Evolutionary conservation across 192 early-diverging fungal species (phyloP), one percentile per base, ranked within the genome.

Genomic region (Coemansia erecta): DNA sequence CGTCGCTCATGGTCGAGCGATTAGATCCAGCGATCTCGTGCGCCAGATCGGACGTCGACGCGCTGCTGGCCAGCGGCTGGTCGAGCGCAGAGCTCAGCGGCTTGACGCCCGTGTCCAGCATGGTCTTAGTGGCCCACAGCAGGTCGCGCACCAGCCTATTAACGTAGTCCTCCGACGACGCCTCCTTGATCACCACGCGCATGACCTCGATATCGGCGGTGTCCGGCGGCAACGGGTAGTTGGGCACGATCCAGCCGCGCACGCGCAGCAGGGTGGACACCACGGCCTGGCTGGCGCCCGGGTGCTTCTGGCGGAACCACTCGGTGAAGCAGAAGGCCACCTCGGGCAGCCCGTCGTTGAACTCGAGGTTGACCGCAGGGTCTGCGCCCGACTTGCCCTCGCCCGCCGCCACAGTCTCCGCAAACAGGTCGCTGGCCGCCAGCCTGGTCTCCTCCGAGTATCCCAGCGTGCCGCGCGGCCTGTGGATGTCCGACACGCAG

Each of bases 241-340:
- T 86, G 54, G 89, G 89, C 3, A 91, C 85, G 59, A 91, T 87
- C 89, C 89, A 91, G 10, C 87, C 86, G 44, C 82, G 82, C 43
- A 85, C 82, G 40, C 83, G 85, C 39, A 89, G 66, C 56, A 84
- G 64, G 22, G 72, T 76, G 13, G 85, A 73, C 22, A 89, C 55
- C 24, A 82, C 80, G 56, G 81, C 84, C 81, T 89, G 85, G 53
- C 74, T 81, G n/a, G 82, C 84, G 5, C 52, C 60, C 0, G 83
- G 83, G 37, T 86, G 64, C 41, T 69, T 48, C 8, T 67, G 44
- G 43, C 71, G 76, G 59, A 83, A 87, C 50, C 75, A 68, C 46
- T 85, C 78, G 35, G 72, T 82, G 41, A 90, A 67, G 59, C 80
- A 67, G 69, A 88, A 90, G 1, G 89, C 76, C 2, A 88, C 82